A percentile compares a stretch with the other conserved stretches of the same genome.
Evolutionary conservation across 257 asterid species (phyloP).

Genomic region (Ilex aquifolium): DNA sequence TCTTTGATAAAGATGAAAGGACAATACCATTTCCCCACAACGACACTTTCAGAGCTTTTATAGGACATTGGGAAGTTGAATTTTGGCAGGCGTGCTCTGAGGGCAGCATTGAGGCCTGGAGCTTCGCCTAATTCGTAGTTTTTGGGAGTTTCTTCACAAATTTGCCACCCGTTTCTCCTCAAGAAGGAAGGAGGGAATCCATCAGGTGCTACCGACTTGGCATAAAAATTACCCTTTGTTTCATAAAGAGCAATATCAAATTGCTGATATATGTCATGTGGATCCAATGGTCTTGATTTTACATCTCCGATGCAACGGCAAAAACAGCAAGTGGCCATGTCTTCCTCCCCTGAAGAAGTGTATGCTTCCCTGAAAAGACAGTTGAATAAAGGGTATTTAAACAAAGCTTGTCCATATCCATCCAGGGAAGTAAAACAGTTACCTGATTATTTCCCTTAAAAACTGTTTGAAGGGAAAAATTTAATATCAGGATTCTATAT

Average conservation of each 20-base stretch:
- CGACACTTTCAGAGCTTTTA: background rate
- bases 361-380: background rate
- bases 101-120: constrained; percentile 12
- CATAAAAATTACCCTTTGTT: constrained; percentile 5
- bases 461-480: too few species aligned
- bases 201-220: constrained; percentile 9
- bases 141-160: constrained; percentile 8
- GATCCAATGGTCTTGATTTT: background rate
- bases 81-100: constrained; percentile 6
- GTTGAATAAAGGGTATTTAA: background rate
- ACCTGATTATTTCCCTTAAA: too few species aligned
- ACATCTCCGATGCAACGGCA: background rate
- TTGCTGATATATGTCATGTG: background rate
- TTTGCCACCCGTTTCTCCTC: constrained; percentile 17
- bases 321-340: background rate
- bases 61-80: constrained; percentile 1
- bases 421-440: too few species aligned
- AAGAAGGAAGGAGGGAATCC: constrained; percentile 16
- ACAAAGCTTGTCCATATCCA: too few species aligned
- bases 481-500: too few species aligned
- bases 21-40: background rate
- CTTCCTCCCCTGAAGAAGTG: background rate
- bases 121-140: constrained; percentile 12
- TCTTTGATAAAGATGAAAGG: background rate
- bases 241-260: background rate